Percentiles rank a stretch among this genome's conserved stretches.
Conservation (phyloP, 805 yeast genomes). For the Candida mattraensis region DNA sequence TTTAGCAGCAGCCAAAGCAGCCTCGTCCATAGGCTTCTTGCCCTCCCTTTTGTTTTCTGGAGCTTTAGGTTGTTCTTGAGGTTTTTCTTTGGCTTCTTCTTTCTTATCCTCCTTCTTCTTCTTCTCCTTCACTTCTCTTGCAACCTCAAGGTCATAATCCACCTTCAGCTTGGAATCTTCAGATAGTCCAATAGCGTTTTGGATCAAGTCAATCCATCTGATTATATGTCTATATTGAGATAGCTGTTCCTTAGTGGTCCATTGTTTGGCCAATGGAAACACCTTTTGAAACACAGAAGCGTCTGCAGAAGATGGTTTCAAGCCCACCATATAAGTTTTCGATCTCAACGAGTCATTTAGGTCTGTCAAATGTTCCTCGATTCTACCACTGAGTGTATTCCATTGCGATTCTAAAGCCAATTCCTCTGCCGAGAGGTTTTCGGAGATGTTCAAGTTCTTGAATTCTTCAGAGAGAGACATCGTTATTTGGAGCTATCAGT, state of each 20-base stretch:
- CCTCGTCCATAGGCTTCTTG: conserved; percentile 30
- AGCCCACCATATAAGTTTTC: conserved; percentile 70
- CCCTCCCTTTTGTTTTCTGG: conserved; percentile 11
- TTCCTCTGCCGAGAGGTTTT: conserved; percentile 34
- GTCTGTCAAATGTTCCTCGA: conserved; percentile 51
- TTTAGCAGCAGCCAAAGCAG: conserved; percentile 32
- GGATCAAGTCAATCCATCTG: conserved; percentile 91
- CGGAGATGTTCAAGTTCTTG: conserved; percentile 30
- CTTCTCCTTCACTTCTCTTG: conserved; percentile 50
- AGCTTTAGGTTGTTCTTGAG: conserved; percentile 9
- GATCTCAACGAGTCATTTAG: conserved; percentile 71
- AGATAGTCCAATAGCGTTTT: conserved; percentile 57
- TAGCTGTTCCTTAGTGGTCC: conserved; percentile 54
- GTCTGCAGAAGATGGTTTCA: conserved; percentile 69
- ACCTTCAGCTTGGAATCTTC: conserved; percentile 53
- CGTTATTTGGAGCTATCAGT: not conserved
- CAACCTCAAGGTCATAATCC: conserved; percentile 60
- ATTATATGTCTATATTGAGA: conserved; percentile 76
- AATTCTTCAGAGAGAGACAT: conserved; percentile 32
- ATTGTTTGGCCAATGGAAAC: conserved; percentile 56
- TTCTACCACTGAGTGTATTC: conserved; percentile 67
- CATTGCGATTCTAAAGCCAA: conserved; percentile 76
- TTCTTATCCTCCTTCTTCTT: conserved; percentile 34
- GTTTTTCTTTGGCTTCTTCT: conserved; percentile 19
- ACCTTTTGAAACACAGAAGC: conserved; percentile 64